Evolutionary conservation across 371 early-diverging fungal species (phyloP).

Genomic region (Syncephalastrum racemosum): DNA sequence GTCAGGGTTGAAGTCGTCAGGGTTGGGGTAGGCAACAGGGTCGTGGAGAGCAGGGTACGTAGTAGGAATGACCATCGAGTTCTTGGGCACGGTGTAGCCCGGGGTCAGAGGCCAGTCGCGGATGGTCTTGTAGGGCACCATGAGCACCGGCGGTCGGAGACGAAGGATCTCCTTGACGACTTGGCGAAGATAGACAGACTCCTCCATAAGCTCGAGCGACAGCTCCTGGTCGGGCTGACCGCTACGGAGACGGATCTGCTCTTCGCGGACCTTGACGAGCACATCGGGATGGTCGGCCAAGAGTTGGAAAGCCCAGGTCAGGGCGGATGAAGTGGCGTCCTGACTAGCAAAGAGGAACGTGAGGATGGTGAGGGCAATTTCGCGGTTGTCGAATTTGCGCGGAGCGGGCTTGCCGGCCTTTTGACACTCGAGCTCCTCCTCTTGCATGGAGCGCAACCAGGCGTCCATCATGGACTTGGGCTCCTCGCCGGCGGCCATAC

Average conservation of each 20-base stretch:
- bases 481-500: constrained; percentile 39
- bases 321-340: constrained; percentile 54
- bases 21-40: constrained; percentile 40
- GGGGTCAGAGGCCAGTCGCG: constrained; percentile 46
- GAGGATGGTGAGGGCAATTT: constrained; percentile 48
- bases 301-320: constrained; percentile 55
- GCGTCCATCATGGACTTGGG: constrained; percentile 51
- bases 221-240: constrained; percentile 29
- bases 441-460: constrained; percentile 45
- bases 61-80: constrained; percentile 44
- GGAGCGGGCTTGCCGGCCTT: constrained; percentile 39
- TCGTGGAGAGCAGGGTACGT: constrained; percentile 47
- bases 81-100: constrained; percentile 46
- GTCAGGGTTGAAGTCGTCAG: constrained; percentile 41
- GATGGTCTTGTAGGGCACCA: constrained; percentile 51
- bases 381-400: constrained; percentile 45
- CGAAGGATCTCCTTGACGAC: constrained; percentile 52
- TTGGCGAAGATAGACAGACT: constrained; percentile 41
- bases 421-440: constrained; percentile 36
- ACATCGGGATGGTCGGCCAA: constrained; percentile 54
- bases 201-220: constrained; percentile 45
- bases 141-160: constrained; percentile 53
- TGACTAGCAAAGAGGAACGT: constrained; percentile 55
- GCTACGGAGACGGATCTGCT: constrained; percentile 37
- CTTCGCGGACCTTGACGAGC: constrained; percentile 39